Conservation (phyloP, 306 rosid species). For the Ormosia semicastrata region DNA sequence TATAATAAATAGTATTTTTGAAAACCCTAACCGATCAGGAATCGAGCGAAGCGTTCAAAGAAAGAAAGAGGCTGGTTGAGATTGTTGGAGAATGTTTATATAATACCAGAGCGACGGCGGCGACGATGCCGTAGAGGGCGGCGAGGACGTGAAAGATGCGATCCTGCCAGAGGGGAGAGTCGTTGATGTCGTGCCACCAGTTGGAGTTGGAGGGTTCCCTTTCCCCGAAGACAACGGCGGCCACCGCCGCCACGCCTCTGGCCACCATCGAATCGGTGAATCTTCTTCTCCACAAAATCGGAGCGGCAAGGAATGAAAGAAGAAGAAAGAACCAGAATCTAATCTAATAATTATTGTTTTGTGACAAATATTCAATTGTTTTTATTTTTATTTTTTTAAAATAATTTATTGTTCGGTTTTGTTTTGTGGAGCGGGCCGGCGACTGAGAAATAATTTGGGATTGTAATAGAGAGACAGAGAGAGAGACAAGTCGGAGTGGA, state of each 20-base stretch:
- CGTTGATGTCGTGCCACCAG: conserved; percentile 88
- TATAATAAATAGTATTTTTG: neutral
- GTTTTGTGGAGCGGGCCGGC: conserved; percentile 34
- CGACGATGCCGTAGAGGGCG: conserved; percentile 73
- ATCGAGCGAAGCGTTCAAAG: neutral
- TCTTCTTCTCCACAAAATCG: neutral
- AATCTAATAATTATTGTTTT: conserved; percentile 6
- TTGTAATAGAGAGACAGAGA: neutral
- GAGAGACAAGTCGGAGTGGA: neutral
- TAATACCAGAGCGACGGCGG: conserved; percentile 70
- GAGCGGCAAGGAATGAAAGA: neutral
- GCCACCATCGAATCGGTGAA: conserved; percentile 45
- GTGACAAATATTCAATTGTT: neutral
- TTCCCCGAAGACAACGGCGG: conserved; percentile 50
- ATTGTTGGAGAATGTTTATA: neutral
- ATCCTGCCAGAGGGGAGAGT: conserved; percentile 78
- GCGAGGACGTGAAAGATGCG: conserved; percentile 78
- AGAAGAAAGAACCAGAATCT: neutral
- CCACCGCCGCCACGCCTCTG: conserved; percentile 44
- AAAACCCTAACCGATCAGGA: conserved; percentile 28
- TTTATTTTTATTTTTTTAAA: neutral
- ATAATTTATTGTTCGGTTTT: neutral
- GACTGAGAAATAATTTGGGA: conserved; percentile 16
- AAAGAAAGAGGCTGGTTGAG: neutral
- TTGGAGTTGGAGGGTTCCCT: conserved; percentile 53